Conservation (phyloP, 2,329 filamentous ascomycete genomes). For the Penicillium sp. region DNA sequence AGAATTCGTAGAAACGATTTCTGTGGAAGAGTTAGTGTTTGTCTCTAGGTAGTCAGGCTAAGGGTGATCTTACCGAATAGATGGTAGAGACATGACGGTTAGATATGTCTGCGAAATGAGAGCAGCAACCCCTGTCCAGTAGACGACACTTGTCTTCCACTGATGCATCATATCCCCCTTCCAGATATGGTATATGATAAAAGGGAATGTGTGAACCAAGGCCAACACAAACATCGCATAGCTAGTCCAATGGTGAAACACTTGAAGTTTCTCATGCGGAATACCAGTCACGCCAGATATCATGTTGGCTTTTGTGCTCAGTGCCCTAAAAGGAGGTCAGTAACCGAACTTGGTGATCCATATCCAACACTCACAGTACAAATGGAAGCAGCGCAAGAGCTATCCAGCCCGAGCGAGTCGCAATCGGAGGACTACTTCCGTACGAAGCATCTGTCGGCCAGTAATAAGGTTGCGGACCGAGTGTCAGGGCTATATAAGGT, state of each 20-base stretch:
- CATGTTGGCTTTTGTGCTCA: constrained; percentile 49
- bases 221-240: constrained; percentile 51
- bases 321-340: constrained; percentile 27
- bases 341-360: neutral
- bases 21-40: constrained; percentile 22
- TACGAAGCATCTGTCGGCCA: constrained; percentile 44
- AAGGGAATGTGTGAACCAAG: constrained; percentile 53
- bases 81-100: constrained; percentile 47
- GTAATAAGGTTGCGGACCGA: constrained; percentile 48
- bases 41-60: neutral
- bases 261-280: constrained; percentile 49
- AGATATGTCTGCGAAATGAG: constrained; percentile 48
- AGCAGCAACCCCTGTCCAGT: constrained; percentile 50
- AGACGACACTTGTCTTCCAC: constrained; percentile 42
- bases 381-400: constrained; percentile 47
- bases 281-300: constrained; percentile 49
- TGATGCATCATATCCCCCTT: constrained; percentile 43
- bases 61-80: constrained; percentile 38
- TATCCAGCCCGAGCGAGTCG: constrained; percentile 47
- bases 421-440: constrained; percentile 47
- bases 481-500: constrained; percentile 35
- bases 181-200: constrained; percentile 46
- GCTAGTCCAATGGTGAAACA: constrained; percentile 47
- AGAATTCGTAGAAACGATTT: constrained; percentile 50
- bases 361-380: constrained; percentile 32